phyloP scores from a whole-genome alignment of 2,329 filamentous ascomycete species.

The Ilyonectria mors-panacis region DNA sequence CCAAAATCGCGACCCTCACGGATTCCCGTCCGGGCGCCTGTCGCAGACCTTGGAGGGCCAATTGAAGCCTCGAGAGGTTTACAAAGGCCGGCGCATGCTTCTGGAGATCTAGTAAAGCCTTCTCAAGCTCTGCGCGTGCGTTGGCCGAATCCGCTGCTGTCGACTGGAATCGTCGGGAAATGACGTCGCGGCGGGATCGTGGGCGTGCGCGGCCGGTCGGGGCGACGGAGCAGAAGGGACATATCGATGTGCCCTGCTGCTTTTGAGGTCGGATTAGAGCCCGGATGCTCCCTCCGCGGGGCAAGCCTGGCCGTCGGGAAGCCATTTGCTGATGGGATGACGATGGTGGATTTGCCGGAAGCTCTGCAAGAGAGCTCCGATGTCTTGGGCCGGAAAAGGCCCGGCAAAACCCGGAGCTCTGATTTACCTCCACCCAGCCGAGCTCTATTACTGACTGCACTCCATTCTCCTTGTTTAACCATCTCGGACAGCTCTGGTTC shows the following conservation, averaged over 20 bases:
- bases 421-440: neutral
- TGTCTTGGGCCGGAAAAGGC: constrained; percentile 41
- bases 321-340: constrained; percentile 49
- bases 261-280: constrained; percentile 41
- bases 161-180: constrained; percentile 50
- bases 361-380: constrained; percentile 37
- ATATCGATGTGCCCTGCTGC: constrained; percentile 41
- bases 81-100: constrained; percentile 73
- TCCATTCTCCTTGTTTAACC: neutral
- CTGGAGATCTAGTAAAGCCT: constrained; percentile 72
- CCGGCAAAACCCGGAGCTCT: constrained; percentile 48
- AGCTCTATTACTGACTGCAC: neutral
- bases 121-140: constrained; percentile 69
- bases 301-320: constrained; percentile 49
- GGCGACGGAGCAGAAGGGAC: constrained; percentile 51
- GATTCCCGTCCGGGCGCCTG: constrained; percentile 70
- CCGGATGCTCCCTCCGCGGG: constrained; percentile 47
- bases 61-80: constrained; percentile 78
- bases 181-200: constrained; percentile 43
- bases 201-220: constrained; percentile 39
- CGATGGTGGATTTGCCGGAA: constrained; percentile 34
- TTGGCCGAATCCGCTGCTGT: constrained; percentile 46
- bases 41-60: constrained; percentile 77
- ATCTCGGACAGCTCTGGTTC: neutral
- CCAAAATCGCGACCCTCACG: constrained; percentile 72